A percentile compares a stretch with the other conserved stretches of the same genome.
phyloP scores from a whole-genome alignment of 1,284 basidiomycete genomes.

The Ceraceosorus guamensis region DNA sequence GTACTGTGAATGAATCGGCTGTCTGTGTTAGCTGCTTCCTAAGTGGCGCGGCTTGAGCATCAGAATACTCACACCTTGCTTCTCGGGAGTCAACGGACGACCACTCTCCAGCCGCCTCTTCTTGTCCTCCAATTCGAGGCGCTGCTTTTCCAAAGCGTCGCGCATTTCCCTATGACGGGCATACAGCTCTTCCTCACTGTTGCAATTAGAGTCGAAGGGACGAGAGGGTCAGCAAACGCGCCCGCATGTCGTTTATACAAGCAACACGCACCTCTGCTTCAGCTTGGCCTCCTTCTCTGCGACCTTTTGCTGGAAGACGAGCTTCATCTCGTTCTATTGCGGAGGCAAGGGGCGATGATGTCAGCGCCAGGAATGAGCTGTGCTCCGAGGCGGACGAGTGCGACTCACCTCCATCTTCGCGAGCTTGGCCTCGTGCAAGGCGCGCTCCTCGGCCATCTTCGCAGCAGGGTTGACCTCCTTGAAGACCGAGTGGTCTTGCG shows the following conservation, averaged over 20 bases:
- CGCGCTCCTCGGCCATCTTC: constrained; percentile 46
- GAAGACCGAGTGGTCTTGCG: constrained; percentile 46
- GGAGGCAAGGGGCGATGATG: not conserved
- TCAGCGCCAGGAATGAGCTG: constrained; percentile 1
- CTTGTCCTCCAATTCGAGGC: constrained; percentile 91
- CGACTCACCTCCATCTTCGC: constrained; percentile 39
- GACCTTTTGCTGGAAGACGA: constrained; percentile 48
- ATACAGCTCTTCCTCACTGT: constrained; percentile 45
- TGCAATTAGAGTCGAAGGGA: no score
- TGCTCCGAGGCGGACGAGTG: not conserved
- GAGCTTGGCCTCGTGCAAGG: constrained; percentile 46
- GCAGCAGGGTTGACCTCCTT: constrained; percentile 43
- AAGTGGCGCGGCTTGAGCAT: not conserved
- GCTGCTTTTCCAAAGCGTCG: constrained; percentile 77
- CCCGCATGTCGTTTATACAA: not conserved
- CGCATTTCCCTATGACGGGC: constrained; percentile 47
- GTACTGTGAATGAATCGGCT: not conserved
- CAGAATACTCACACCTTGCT: constrained; percentile 49
- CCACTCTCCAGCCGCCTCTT: constrained; percentile 88
- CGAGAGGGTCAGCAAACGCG: not conserved
- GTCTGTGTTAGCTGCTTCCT: not conserved
- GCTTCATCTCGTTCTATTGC: constrained; percentile 44
- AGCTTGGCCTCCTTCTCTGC: constrained; percentile 48
- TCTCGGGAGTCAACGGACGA: constrained; percentile 68
- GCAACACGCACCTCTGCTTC: constrained; percentile 28